Evolutionary conservation across 2,329 filamentous ascomycete genomes (phyloP).

Genomic region (Teratosphaeriaceae sp.): DNA sequence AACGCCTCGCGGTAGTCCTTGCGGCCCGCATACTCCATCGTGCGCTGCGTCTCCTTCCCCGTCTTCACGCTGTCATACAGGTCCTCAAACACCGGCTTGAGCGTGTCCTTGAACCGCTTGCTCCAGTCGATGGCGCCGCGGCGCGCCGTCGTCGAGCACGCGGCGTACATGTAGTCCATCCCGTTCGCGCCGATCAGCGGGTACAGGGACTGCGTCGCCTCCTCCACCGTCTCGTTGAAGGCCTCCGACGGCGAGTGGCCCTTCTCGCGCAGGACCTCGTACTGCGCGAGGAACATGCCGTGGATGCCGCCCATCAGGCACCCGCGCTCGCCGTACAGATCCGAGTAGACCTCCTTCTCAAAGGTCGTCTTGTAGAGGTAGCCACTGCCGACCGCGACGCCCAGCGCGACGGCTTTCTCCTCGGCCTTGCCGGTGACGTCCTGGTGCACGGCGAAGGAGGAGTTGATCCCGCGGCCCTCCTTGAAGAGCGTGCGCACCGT

Average conservation of each 20-base stretch:
- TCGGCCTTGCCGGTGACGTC: constrained; percentile 96
- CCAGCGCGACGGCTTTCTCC: constrained; percentile 95
- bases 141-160: constrained; percentile 97
- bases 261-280: constrained; percentile 98
- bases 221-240: constrained; percentile 99
- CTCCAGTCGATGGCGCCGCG: constrained; percentile 99
- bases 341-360: constrained; percentile 99
- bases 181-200: constrained; percentile 94
- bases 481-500: constrained; percentile 98
- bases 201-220: constrained; percentile 97
- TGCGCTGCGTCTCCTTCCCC: constrained; percentile 91
- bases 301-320: constrained; percentile 99
- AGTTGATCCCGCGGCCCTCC: constrained; percentile 99
- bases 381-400: constrained; percentile 92
- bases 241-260: constrained; percentile 97
- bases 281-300: constrained; percentile 99
- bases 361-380: constrained; percentile 99
- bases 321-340: constrained; percentile 98
- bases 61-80: constrained; percentile 90
- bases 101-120: constrained; percentile 90
- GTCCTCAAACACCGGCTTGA: constrained; percentile 98
- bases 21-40: constrained; percentile 94
- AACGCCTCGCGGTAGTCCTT: constrained; percentile 95
- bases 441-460: constrained; percentile 95
- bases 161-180: constrained; percentile 99